These are phyloP conservation scores for Cetraspora pellucida DNA, from an alignment of 192 early-diverging fungal genomes.

Conservation along the genomic window DNA sequence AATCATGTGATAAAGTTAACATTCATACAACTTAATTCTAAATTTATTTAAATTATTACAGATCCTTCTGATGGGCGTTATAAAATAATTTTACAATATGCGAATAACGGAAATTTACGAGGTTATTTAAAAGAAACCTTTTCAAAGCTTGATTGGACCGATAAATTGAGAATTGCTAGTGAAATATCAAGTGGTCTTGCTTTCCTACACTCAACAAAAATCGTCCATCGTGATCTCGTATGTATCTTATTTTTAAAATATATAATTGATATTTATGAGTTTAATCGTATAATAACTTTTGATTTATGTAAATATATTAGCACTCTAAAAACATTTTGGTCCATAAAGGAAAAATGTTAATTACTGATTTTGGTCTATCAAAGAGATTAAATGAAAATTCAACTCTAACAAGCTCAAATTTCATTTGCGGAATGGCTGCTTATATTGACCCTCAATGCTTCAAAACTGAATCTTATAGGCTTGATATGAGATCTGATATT, in stretches of 20 bases:
- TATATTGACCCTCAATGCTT: slow-evolving; percentile 11
- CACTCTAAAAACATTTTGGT: slow-evolving; percentile 25
- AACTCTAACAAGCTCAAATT: not conserved
- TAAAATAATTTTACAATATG: not conserved
- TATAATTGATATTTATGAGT: not conserved
- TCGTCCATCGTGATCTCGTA: slow-evolving; percentile 16
- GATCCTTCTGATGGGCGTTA: not conserved
- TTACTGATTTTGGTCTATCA: slow-evolving; percentile 17
- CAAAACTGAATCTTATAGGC: not conserved
- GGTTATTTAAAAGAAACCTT: slow-evolving; percentile 5
- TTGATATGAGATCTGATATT: slow-evolving; percentile 43
- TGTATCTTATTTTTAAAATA: not conserved
- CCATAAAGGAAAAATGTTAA: slow-evolving; percentile 1
- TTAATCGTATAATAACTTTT: not conserved
- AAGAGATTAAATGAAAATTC: not conserved
- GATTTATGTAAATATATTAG: no score
- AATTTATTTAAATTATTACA: no score
- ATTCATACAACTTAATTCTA: no score
- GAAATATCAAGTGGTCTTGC: not conserved
- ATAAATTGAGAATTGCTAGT: not conserved
- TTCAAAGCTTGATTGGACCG: not conserved
- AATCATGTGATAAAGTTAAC: no score
- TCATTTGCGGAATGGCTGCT: not conserved
- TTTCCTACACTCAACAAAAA: not conserved
- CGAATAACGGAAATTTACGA: slow-evolving; percentile 7